Evolutionary conservation across 2,329 filamentous ascomycete species (phyloP), one percentile per base, ranked within the genome.

Genomic region (Teratosphaeriaceae sp.): DNA sequence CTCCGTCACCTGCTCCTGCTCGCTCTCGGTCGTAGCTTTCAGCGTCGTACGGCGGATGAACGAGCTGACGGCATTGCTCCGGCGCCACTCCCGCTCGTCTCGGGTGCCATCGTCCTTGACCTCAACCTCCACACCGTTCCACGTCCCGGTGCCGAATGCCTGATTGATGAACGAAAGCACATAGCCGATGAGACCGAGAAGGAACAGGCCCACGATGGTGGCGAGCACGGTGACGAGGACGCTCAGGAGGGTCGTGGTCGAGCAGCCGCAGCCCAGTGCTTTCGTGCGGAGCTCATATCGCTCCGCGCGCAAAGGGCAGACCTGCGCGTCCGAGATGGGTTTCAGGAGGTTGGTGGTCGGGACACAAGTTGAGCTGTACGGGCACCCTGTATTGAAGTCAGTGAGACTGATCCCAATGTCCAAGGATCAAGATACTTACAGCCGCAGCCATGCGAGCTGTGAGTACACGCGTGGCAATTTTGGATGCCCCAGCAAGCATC

Each of bases 201-300:
- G 45, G 1, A 65, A 7, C 1, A 69, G 46, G 2, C 61, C 67
- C 11, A 61, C 59, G 3, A 71, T 47, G 0, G 68, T 71, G 21
- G 58, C 61, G 26, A 69, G 59, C 33, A 71, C 62, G 2, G 69
- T 68, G 6, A 68, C 59, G 15, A 71, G 50, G 3, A 67, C 59
- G 27, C 66, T 67, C 24, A 72, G 53, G 20, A 71, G 62, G 0
- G 68, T 71, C 6, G 66, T 67, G 5, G 69, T 71, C 0, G 68
- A 71, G 38, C 69, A 69, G 40, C 65, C 62, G 47, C 69, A 72
- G 16, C 69, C 69, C 1, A 72, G 52, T 5, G 66, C 59, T 15
- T 56, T 54, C 8, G 69, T 72, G 2, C 69, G 62, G 5, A 72
- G 57, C 46, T 72, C 69, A 44, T 66, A 72, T 38, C 68, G 62